phyloP scores from a whole-genome alignment of 306 rosid genomes.

The Crotalaria pallida region DNA sequence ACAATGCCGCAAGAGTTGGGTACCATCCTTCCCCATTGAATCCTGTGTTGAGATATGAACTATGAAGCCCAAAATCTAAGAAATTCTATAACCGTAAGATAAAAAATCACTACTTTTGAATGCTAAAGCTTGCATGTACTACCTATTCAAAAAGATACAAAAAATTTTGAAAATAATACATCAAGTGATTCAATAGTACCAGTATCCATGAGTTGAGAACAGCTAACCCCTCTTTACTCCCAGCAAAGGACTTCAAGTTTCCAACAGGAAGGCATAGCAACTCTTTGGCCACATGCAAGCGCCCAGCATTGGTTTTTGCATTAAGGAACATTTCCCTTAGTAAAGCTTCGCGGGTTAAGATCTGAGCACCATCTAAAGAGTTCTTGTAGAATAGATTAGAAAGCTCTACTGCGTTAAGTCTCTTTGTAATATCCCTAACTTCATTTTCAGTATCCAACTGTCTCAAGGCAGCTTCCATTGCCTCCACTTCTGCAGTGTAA shows the following conservation, averaged over 20 bases:
- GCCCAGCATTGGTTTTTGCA: conserved; percentile 78
- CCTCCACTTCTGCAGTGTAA: conserved; percentile 87
- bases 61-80: conserved; percentile 17
- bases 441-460: conserved; percentile 87
- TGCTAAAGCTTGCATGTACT: conserved; percentile 8
- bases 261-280: conserved; percentile 70
- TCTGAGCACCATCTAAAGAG: conserved; percentile 58
- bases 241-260: conserved; percentile 85
- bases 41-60: conserved; percentile 48
- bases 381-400: conserved; percentile 62
- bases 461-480: conserved; percentile 77
- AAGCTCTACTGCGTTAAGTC: conserved; percentile 76
- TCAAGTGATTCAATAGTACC: conserved; percentile 42
- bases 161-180: conserved; percentile 12
- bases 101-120: not conserved
- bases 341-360: conserved; percentile 57
- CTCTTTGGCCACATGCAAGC: conserved; percentile 85
- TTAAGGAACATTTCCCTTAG: conserved; percentile 77
- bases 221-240: conserved; percentile 86
- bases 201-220: conserved; percentile 92
- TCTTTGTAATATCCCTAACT: conserved; percentile 85
- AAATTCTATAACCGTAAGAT: conserved; percentile 14
- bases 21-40: conserved; percentile 98
- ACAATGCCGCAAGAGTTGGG: conserved; percentile 97
- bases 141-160: not conserved